Conservation (phyloP, 192 early-diverging fungal genomes). For the Coemansia sp. region DNA sequence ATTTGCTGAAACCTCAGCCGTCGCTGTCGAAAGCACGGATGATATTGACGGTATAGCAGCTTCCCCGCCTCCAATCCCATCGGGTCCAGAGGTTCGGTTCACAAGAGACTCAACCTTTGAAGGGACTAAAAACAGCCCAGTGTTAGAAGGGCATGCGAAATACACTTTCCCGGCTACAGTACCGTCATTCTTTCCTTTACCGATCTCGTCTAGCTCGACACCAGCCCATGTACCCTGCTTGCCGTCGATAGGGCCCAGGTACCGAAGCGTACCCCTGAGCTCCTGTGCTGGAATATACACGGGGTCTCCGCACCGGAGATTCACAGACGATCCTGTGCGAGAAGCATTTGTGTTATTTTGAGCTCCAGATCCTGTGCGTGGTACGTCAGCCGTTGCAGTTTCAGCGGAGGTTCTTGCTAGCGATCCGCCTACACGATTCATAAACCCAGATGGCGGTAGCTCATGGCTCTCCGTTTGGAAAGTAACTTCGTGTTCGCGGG, state of each 20-base stretch:
- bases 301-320: conserved; percentile 52
- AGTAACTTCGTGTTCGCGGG: background rate
- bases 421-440: conserved; percentile 1
- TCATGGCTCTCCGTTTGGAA: conserved; percentile 5
- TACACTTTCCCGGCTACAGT: conserved; percentile 66
- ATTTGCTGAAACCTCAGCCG: background rate
- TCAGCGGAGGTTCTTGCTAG: conserved; percentile 1
- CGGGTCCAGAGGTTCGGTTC: background rate
- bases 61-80: background rate
- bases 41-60: conserved; percentile 5
- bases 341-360: conserved; percentile 9
- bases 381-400: background rate
- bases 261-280: conserved; percentile 64
- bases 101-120: conserved; percentile 50
- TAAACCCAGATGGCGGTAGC: background rate
- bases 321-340: background rate
- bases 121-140: conserved; percentile 71
- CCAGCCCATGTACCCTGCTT: conserved; percentile 80
- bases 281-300: conserved; percentile 62
- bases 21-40: conserved; percentile 2
- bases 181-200: conserved; percentile 78
- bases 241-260: conserved; percentile 68
- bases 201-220: conserved; percentile 68
- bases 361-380: conserved; percentile 6
- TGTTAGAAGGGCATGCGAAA: conserved; percentile 66